Percentiles rank a stretch among this genome's conserved stretches.
These are phyloP conservation scores for Botrytis fabae DNA, from an alignment of 2,329 filamentous ascomycete genomes.

Conservation along the genomic window DNA sequence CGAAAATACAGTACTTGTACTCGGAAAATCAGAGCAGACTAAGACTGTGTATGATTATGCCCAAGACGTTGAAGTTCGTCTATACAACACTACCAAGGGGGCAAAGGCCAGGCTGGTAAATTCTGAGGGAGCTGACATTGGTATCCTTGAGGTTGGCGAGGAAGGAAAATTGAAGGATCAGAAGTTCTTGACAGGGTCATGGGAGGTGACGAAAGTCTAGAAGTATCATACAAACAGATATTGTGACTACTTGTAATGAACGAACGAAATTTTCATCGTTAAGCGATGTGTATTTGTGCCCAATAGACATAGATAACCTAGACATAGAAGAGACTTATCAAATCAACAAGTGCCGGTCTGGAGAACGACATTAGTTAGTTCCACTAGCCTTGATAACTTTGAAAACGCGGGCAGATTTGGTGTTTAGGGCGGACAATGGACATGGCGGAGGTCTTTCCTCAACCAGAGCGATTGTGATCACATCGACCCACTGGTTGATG, in stretches of 20 bases:
- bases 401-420: neutral
- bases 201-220: conserved; percentile 25
- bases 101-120: conserved; percentile 48
- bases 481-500: neutral
- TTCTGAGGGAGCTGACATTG: conserved; percentile 46
- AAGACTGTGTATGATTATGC: conserved; percentile 40
- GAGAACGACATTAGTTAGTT: neutral
- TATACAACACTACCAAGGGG: conserved; percentile 48
- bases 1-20: conserved; percentile 40
- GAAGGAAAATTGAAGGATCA: conserved; percentile 46
- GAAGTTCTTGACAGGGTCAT: conserved; percentile 45
- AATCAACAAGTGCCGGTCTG: neutral
- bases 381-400: neutral
- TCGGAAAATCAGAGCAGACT: conserved; percentile 37
- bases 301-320: neutral
- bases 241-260: neutral
- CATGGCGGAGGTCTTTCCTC: neutral
- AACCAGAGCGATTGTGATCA: neutral
- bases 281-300: neutral
- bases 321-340: neutral
- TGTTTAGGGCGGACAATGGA: neutral
- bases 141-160: conserved; percentile 44
- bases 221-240: neutral
- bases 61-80: conserved; percentile 45
- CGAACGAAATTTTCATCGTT: neutral